Evolutionary conservation across 805 yeast genomes (phyloP).

Genomic region (Sugiyamaella floridensis): DNA sequence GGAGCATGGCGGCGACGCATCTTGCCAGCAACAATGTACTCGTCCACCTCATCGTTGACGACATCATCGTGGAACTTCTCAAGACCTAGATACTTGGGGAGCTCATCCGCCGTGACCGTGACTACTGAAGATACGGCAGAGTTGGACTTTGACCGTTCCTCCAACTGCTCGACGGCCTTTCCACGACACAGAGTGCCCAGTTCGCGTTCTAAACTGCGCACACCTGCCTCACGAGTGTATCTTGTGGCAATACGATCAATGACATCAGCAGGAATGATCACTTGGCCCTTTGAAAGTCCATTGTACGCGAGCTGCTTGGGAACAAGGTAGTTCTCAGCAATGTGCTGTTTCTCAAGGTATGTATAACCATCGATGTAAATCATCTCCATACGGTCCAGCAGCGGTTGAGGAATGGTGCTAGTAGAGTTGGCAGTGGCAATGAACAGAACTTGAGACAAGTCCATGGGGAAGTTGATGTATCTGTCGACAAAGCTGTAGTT

Average conservation of each 20-base stretch:
- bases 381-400: conserved; percentile 78
- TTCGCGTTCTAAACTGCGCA: conserved; percentile 67
- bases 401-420: conserved; percentile 63
- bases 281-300: conserved; percentile 46
- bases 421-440: conserved; percentile 83
- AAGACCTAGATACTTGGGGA: conserved; percentile 63
- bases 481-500: conserved; percentile 72
- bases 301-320: conserved; percentile 69
- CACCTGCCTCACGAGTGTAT: conserved; percentile 84
- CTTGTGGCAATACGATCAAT: conserved; percentile 55
- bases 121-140: background rate
- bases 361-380: conserved; percentile 76
- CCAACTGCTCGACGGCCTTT: conserved; percentile 52
- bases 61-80: conserved; percentile 43
- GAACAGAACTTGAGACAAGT: conserved; percentile 71
- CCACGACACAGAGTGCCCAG: conserved; percentile 73
- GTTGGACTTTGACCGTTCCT: conserved; percentile 3
- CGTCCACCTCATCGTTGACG: conserved; percentile 33
- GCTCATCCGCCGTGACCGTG: conserved; percentile 45
- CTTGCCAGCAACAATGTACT: conserved; percentile 33
- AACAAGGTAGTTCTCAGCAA: conserved; percentile 59
- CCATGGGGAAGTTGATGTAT: conserved; percentile 79
- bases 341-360: conserved; percentile 64
- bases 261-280: conserved; percentile 45
- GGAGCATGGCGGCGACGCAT: conserved; percentile 38